Conservation (phyloP, 2,329 filamentous ascomycete species). For the Fusarium heterosporum region DNA sequence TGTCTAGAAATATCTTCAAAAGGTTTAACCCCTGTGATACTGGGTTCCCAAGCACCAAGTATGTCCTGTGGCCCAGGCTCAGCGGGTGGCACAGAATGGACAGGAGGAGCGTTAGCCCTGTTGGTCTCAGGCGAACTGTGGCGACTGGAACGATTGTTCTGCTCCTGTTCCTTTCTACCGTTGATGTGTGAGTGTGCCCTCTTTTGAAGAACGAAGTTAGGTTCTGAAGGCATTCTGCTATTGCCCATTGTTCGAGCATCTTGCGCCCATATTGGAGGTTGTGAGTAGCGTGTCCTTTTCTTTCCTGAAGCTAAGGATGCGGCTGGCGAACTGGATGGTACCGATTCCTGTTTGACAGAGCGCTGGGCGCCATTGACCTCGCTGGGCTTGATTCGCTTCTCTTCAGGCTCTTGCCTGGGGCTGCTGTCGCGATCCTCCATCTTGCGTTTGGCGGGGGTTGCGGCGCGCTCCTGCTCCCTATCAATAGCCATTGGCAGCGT, state of each 20-base stretch:
- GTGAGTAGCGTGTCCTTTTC: slow-evolving; percentile 54
- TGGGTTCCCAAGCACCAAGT: slow-evolving; percentile 71
- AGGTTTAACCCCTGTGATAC: slow-evolving; percentile 76
- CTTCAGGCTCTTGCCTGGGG: slow-evolving; percentile 63
- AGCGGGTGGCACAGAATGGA: slow-evolving; percentile 36
- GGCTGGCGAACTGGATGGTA: slow-evolving; percentile 48
- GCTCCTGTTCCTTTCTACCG: slow-evolving; percentile 53
- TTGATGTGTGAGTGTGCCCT: slow-evolving; percentile 50
- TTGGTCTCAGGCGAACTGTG: slow-evolving; percentile 49
- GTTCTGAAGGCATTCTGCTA: slow-evolving; percentile 50
- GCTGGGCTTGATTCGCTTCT: slow-evolving; percentile 62
- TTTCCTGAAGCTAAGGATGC: slow-evolving; percentile 53
- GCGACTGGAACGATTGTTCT: slow-evolving; percentile 56
- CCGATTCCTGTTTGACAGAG: slow-evolving; percentile 40
- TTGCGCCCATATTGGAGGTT: slow-evolving; percentile 63
- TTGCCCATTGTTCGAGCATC: slow-evolving; percentile 51
- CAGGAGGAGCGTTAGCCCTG: slow-evolving; percentile 36
- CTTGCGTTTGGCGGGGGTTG: slow-evolving; percentile 57
- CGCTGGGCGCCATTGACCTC: slow-evolving; percentile 58
- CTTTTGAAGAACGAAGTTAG: slow-evolving; percentile 48
- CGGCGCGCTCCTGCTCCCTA: slow-evolving; percentile 49
- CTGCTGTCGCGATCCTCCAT: slow-evolving; percentile 57
- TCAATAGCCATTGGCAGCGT: slow-evolving; percentile 49
- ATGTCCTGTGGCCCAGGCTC: slow-evolving; percentile 51
- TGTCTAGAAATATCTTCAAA: slow-evolving; percentile 79